These are phyloP conservation scores for Penicillium expansum DNA, from an alignment of 2,329 filamentous ascomycete species.

Conservation along the genomic window DNA sequence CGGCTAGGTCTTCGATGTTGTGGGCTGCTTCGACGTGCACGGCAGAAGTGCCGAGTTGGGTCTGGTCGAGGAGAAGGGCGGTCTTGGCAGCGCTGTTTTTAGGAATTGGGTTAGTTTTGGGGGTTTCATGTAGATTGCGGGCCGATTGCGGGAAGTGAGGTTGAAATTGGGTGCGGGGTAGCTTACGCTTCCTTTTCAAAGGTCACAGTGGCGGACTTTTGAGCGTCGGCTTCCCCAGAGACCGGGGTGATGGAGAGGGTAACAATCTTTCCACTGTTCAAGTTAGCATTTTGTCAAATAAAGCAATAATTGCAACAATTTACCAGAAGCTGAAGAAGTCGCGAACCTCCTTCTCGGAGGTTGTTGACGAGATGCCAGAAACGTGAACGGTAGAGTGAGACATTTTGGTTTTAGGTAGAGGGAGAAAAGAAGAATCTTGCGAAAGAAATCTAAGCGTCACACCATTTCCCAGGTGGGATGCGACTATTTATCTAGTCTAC, in stretches of 20 bases:
- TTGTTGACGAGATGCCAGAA: slow-evolving; percentile 79
- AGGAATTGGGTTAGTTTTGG: not conserved
- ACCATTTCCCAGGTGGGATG: not conserved
- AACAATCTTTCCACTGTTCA: slow-evolving; percentile 82
- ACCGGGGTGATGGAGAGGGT: slow-evolving; percentile 70
- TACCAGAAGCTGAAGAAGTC: slow-evolving; percentile 96
- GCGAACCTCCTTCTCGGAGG: slow-evolving; percentile 83
- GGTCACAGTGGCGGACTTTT: slow-evolving; percentile 83
- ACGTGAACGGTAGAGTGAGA: slow-evolving; percentile 72
- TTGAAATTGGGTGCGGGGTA: slow-evolving; percentile 27
- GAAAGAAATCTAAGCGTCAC: slow-evolving; percentile 1
- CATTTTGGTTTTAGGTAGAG: slow-evolving; percentile 46
- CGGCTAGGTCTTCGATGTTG: slow-evolving; percentile 61
- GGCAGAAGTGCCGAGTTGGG: slow-evolving; percentile 73
- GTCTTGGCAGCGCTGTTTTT: slow-evolving; percentile 74
- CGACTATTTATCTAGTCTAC: slow-evolving; percentile 8
- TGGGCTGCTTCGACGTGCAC: slow-evolving; percentile 76
- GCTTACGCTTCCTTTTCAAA: slow-evolving; percentile 87
- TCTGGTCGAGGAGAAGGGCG: slow-evolving; percentile 94
- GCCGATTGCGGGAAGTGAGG: slow-evolving; percentile 5
- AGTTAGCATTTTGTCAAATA: not conserved
- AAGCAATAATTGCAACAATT: not conserved
- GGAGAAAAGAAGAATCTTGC: slow-evolving; percentile 1
- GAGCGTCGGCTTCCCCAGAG: slow-evolving; percentile 54
- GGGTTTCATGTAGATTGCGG: not conserved